These are phyloP conservation scores for Hirschioporus abietinus DNA, from an alignment of 768 basidiomycete species.

Conservation along the genomic window DNA sequence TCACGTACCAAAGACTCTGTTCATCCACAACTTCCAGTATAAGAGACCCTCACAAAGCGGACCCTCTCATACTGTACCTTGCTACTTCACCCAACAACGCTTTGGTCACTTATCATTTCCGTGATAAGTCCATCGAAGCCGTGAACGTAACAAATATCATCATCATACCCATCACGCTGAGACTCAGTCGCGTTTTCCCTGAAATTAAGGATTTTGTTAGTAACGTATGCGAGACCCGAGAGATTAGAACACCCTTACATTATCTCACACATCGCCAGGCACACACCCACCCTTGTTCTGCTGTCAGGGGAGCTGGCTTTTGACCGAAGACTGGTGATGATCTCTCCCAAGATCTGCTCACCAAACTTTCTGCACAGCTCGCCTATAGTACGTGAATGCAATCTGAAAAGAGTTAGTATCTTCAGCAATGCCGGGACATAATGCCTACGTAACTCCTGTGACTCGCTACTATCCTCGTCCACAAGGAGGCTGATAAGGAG, in stretches of 20 bases:
- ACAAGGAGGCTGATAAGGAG: conserved; percentile 78
- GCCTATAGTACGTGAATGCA: conserved; percentile 76
- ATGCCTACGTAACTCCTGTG: conserved; percentile 66
- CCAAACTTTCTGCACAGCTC: conserved; percentile 96
- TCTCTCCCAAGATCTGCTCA: conserved; percentile 81
- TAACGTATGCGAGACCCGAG: no score
- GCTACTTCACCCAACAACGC: no score
- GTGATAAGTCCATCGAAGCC: conserved; percentile 87
- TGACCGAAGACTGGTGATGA: conserved; percentile 71
- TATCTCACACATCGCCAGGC: conserved; percentile 80
- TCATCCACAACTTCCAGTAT: no score
- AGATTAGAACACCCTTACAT: conserved; percentile 47
- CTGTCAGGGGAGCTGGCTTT: conserved; percentile 58
- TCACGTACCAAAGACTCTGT: no score
- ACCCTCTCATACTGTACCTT: no score
- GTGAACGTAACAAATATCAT: conserved; percentile 82
- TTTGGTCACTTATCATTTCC: no score
- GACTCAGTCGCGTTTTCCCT: conserved; percentile 81
- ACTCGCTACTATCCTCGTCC: conserved; percentile 65
- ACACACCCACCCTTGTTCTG: conserved; percentile 76
- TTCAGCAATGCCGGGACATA: neutral
- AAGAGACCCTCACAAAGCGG: no score
- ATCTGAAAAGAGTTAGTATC: conserved; percentile 43
- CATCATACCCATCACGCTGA: conserved; percentile 84
- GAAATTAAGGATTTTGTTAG: conserved; percentile 10